A percentile compares a stretch with the other conserved stretches of the same genome.
phyloP scores from a whole-genome alignment of 2,329 filamentous ascomycete species.

The Cryphonectria japonica region DNA sequence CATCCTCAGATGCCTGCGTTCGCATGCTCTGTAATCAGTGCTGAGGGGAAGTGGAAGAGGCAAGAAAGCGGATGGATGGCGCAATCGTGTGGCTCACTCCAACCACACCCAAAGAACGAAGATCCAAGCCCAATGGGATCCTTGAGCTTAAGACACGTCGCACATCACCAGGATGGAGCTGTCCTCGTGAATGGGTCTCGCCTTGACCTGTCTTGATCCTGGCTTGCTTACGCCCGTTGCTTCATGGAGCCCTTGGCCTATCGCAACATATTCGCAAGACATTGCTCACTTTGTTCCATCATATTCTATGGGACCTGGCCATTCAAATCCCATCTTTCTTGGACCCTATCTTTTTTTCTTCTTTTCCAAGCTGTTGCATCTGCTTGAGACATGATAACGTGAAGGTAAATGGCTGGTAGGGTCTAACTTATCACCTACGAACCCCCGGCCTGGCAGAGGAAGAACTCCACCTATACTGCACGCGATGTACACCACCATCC shows the following conservation, averaged over 20 bases:
- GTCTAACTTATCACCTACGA: too few species aligned
- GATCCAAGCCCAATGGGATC: slow-evolving; percentile 10
- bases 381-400: not conserved
- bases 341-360: not conserved
- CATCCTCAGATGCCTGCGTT: not conserved
- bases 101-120: slow-evolving; percentile 14
- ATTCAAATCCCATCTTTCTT: not conserved
- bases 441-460: not conserved
- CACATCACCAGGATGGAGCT: slow-evolving; percentile 8
- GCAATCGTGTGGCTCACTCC: slow-evolving; percentile 23
- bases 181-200: slow-evolving; percentile 11
- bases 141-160: slow-evolving; percentile 11
- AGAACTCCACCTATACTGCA: not conserved
- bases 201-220: slow-evolving; percentile 16
- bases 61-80: slow-evolving; percentile 24
- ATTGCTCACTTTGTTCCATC: slow-evolving; percentile 24
- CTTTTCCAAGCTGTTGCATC: too few species aligned
- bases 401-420: not conserved
- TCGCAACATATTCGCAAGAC: slow-evolving; percentile 29
- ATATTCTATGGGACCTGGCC: not conserved
- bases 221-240: not conserved
- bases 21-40: not conserved
- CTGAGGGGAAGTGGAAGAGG: slow-evolving; percentile 23
- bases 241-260: not conserved
- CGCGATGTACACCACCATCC: not conserved